Conservation (phyloP, 2,329 filamentous ascomycete genomes). For the Penicillium freii region DNA sequence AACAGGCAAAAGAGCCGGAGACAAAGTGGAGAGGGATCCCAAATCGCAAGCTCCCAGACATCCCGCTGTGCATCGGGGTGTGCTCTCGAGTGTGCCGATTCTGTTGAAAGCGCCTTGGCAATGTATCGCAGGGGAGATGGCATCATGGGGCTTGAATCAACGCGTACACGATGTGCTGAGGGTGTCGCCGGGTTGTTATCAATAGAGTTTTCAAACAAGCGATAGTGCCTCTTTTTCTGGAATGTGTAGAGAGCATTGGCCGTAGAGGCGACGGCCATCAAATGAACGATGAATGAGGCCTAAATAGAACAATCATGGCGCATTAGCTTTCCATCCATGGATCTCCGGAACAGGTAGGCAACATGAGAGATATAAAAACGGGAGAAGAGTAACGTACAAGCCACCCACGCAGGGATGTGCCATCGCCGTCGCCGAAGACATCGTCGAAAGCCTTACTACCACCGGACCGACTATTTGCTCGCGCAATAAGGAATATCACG, state of each 20-base stretch:
- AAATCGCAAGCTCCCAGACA: conserved; percentile 91
- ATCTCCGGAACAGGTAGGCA: background rate
- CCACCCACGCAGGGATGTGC: conserved; percentile 66
- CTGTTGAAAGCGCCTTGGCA: conserved; percentile 63
- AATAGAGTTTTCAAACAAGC: conserved; percentile 83
- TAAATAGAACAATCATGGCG: conserved; percentile 33
- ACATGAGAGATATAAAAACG: background rate
- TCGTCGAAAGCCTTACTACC: conserved; percentile 63
- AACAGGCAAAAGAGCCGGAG: conserved; percentile 84
- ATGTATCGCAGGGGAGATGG: conserved; percentile 78
- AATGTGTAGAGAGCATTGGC: conserved; percentile 81
- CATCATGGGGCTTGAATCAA: conserved; percentile 76
- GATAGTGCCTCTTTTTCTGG: conserved; percentile 77
- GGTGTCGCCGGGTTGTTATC: conserved; percentile 74
- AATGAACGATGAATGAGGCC: conserved; percentile 69
- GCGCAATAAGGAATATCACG: conserved; percentile 74
- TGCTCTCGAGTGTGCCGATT: conserved; percentile 75
- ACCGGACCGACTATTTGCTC: conserved; percentile 67
- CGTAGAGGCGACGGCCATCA: conserved; percentile 64
- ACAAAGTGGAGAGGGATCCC: conserved; percentile 86
- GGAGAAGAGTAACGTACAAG: conserved; percentile 50
- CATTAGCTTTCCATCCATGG: background rate
- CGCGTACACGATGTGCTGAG: conserved; percentile 82
- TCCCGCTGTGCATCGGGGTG: conserved; percentile 73
- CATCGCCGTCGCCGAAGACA: conserved; percentile 72